A percentile compares a stretch with the other conserved stretches of the same genome.
Evolutionary conservation across 306 rosid genomes (phyloP).

Genomic region (cucumber (Cucumis sativus)): Cucumber_9930_V3 NC_026660.2:31098501-31099000

Average conservation of each 20-base stretch:
- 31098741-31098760: constrained; percentile 47
- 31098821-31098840: constrained; percentile 81
- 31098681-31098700: not conserved
- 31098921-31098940: constrained; percentile 94
- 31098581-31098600: no score
- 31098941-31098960: constrained; percentile 92
- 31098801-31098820: constrained; percentile 70
- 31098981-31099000: constrained; percentile 63
- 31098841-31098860: constrained; percentile 80
- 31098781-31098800: constrained; percentile 91
- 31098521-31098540: no score
- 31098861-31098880: constrained; percentile 82
- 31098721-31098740: not conserved
- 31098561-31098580: no score
- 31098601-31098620: no score
- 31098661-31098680: no score
- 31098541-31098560: no score
- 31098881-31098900: constrained; percentile 86
- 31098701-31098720: not conserved
- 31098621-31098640: no score
- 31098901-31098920: constrained; percentile 95
- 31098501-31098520: no score
- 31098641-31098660: no score
- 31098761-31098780: constrained; percentile 85
- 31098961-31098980: constrained; percentile 90